A percentile compares a stretch with the other conserved stretches of the same genome.
Conservation (phyloP, 495 filamentous ascomycete species). For the Penicillium antarcticum region DNA sequence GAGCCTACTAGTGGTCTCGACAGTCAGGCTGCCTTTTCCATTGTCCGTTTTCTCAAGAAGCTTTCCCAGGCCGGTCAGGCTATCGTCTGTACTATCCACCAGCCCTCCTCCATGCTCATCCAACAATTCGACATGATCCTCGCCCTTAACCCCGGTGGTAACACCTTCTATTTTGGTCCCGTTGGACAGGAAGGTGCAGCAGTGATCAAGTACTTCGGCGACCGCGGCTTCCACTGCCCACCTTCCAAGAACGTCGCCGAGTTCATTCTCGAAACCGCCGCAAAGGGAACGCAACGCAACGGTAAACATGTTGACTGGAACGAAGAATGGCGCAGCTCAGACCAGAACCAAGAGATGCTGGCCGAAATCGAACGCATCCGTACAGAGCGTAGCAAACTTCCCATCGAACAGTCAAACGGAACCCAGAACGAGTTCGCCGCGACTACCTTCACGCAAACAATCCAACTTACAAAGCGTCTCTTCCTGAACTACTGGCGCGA, state of each 20-base stretch:
- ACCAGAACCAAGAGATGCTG: conserved; percentile 47
- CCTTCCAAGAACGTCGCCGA: conserved; percentile 75
- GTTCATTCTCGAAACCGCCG: conserved; percentile 79
- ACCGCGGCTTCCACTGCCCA: conserved; percentile 57
- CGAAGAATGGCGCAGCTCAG: conserved; percentile 65
- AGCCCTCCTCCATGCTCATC: conserved; percentile 66
- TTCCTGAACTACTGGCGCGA: conserved; percentile 72
- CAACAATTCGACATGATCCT: conserved; percentile 77
- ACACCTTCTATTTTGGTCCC: conserved; percentile 72
- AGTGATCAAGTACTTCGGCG: conserved; percentile 65
- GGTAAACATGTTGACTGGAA: conserved; percentile 63
- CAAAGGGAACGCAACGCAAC: conserved; percentile 51
- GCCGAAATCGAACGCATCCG: conserved; percentile 61
- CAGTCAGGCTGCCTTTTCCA: conserved; percentile 77
- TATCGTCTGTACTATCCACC: conserved; percentile 81
- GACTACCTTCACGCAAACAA: conserved; percentile 55
- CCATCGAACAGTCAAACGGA: conserved; percentile 30
- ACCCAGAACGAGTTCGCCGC: conserved; percentile 61
- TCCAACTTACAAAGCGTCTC: conserved; percentile 59
- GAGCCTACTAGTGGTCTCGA: conserved; percentile 84
- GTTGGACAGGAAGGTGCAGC: conserved; percentile 61
- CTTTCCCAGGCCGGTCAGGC: conserved; percentile 71
- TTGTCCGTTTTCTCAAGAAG: conserved; percentile 82
- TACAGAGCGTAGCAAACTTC: conserved; percentile 49
- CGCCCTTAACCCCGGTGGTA: conserved; percentile 65